A percentile compares a stretch with the other conserved stretches of the same genome.
phyloP scores from a whole-genome alignment of 2,329 filamentous ascomycete species.

The Cercospora nicotianae region DNA sequence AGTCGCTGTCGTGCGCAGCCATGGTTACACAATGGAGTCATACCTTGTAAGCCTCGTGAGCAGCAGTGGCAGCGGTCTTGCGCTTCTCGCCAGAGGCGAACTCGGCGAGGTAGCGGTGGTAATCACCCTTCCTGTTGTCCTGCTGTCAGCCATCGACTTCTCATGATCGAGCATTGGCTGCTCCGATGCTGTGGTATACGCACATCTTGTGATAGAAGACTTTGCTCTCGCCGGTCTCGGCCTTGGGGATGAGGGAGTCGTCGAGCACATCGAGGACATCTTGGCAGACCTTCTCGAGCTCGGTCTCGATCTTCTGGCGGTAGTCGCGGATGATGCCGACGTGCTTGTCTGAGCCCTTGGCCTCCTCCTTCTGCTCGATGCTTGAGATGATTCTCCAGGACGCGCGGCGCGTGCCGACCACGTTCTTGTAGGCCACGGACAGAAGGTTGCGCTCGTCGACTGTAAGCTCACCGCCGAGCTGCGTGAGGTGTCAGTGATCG shows the following conservation, averaged over 20 bases:
- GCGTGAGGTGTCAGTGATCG: constrained; percentile 20
- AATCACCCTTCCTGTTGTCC: constrained; percentile 82
- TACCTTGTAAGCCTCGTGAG: constrained; percentile 98
- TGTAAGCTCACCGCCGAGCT: constrained; percentile 67
- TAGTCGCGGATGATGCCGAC: constrained; percentile 92
- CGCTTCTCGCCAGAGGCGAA: constrained; percentile 91
- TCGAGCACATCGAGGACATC: constrained; percentile 96
- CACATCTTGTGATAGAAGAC: constrained; percentile 99
- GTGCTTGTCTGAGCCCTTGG: constrained; percentile 95
- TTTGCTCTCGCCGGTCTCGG: constrained; percentile 96
- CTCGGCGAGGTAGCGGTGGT: constrained; percentile 93
- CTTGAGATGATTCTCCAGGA: constrained; percentile 99
- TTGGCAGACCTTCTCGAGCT: constrained; percentile 97
- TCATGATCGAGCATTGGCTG: not conserved
- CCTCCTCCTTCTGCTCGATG: constrained; percentile 99
- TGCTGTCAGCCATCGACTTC: not conserved
- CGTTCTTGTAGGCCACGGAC: constrained; percentile 99
- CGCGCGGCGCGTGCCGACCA: constrained; percentile 94
- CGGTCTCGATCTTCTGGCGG: constrained; percentile 95
- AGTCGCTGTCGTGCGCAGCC: constrained; percentile 21
- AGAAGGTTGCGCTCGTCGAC: constrained; percentile 84
- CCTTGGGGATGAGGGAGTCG: constrained; percentile 89
- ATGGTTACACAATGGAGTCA: constrained; percentile 33
- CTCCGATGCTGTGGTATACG: constrained; percentile 42
- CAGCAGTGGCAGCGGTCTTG: constrained; percentile 81